Percentiles rank a stretch among this genome's conserved stretches.
Conservation (phyloP, 2,329 filamentous ascomycete genomes). For the Paecilomyces sp. region DNA sequence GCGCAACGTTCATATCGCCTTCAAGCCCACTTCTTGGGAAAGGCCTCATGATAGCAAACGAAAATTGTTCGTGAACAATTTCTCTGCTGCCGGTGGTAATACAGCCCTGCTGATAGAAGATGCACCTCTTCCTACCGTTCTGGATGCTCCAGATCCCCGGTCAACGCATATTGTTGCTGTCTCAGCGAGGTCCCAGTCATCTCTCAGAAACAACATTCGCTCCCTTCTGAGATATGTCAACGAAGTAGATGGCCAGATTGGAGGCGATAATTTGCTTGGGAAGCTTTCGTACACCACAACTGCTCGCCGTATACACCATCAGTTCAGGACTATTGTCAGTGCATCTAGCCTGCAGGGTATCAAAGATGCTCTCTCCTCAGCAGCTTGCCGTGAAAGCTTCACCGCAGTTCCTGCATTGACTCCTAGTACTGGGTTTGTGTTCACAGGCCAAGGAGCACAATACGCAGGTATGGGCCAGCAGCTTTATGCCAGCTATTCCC, state of each 20-base stretch:
- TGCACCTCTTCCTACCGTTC: constrained; percentile 35
- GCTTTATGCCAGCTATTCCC: constrained; percentile 22
- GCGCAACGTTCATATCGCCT: constrained; percentile 29
- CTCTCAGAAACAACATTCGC: constrained; percentile 50
- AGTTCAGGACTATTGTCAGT: constrained; percentile 24
- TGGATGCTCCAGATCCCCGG: constrained; percentile 42
- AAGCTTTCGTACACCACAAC: constrained; percentile 62
- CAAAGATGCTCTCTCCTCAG: constrained; percentile 17
- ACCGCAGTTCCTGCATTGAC: constrained; percentile 19
- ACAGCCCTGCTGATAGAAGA: constrained; percentile 61
- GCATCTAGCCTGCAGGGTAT: constrained; percentile 22
- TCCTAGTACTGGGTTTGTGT: constrained; percentile 26
- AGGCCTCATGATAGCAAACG: constrained; percentile 23
- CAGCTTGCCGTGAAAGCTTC: constrained; percentile 14
- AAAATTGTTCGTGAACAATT: constrained; percentile 54
- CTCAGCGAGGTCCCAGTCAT: constrained; percentile 46
- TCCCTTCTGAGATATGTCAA: constrained; percentile 50
- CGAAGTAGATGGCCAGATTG: constrained; percentile 27
- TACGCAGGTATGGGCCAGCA: constrained; percentile 31
- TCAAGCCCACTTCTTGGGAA: constrained; percentile 36
- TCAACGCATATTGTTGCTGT: constrained; percentile 53
- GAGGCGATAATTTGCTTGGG: constrained; percentile 41
- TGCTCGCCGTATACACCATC: constrained; percentile 45
- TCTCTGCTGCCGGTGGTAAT: constrained; percentile 65
- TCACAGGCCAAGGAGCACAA: constrained; percentile 34